phyloP scores from a whole-genome alignment of 2,329 filamentous ascomycete genomes.

The Rhexocercosporidium sp. region DNA sequence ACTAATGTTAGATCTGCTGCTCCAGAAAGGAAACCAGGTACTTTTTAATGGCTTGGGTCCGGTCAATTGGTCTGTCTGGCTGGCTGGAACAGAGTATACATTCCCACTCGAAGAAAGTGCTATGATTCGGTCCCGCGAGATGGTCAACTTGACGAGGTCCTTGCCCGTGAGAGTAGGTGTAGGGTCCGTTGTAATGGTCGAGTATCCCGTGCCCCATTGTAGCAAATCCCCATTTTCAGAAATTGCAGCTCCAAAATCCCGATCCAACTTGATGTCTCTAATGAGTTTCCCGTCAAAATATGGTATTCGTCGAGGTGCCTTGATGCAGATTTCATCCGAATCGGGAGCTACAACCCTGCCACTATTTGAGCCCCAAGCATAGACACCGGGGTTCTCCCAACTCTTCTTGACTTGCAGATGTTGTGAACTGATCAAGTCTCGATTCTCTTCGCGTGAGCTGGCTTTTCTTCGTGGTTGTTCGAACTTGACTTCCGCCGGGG shows the following conservation, averaged over 20 bases:
- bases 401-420: conserved; percentile 87
- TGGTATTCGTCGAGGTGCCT: conserved; percentile 76
- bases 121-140: conserved; percentile 84
- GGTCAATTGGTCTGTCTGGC: conserved; percentile 70
- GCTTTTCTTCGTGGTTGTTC: conserved; percentile 67
- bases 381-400: conserved; percentile 83
- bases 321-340: conserved; percentile 77
- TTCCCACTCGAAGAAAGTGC: conserved; percentile 75
- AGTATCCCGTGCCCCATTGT: conserved; percentile 87
- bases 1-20: conserved; percentile 60
- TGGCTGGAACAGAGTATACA: conserved; percentile 85
- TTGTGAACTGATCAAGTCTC: conserved; percentile 81
- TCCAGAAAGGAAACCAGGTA: conserved; percentile 78
- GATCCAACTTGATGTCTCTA: conserved; percentile 84
- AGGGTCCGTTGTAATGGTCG: conserved; percentile 66
- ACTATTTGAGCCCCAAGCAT: conserved; percentile 89
- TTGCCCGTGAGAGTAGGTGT: conserved; percentile 79
- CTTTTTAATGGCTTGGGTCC: conserved; percentile 69
- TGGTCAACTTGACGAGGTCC: conserved; percentile 74
- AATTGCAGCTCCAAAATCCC: conserved; percentile 83
- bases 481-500: conserved; percentile 63
- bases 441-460: conserved; percentile 70
- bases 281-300: conserved; percentile 87
- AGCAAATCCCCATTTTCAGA: conserved; percentile 86
- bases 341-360: conserved; percentile 86